Base-by-base conservation (phyloP, 2,329 filamentous ascomycete species). In the Pestalotiopsis sp. region DNA sequence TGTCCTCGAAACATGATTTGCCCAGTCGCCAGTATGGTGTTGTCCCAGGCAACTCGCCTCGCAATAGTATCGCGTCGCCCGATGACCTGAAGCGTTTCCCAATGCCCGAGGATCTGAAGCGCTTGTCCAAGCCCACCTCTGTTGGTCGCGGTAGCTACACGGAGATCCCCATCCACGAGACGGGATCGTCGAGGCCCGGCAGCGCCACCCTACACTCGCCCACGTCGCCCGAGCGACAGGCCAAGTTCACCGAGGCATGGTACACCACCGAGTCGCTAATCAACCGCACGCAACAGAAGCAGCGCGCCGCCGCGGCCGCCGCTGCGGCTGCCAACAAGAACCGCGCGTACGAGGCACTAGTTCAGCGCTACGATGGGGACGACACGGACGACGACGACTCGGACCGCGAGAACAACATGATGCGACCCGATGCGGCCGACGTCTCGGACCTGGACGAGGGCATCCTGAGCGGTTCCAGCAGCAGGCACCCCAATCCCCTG, bases 1-100 rank as follows among this genome's bases (percentile, higher is more conserved):
- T 81, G 27, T 87, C 85, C 69, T 86, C 64, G 75, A 84, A 70
- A 52, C 83, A 84, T 64, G 83, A 90, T 72, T 81, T 89, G 13
- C 86, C 88, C 11, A 84, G 84, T 71, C 82, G 87, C 60, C 85
- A 89, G 71, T 86, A 89, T 72, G 87, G 90, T 74, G 79, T 86
- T 69, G 71, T 78, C 1, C 81, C 82, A 0, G 74, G 76, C 45
- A 83, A 81, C 69, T 82, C 83, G 27, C 80, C 83, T 1, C 80
- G 83, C 63, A 82, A 81, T 72, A 79, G 76, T 57, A 60, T 72
- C 1, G 76, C 78, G 57, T 82, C 82, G 25, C 81, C 84, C 20
- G 79, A 80, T 17, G 79, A 85, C 17, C 79, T 85, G 11, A 86
- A 87, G 69, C 83, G 76, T 57, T 58, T 72, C 1, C 76, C 78